phyloP scores from a whole-genome alignment of 305 asterid genomes.

The Fraxinus dipetala region DNA sequence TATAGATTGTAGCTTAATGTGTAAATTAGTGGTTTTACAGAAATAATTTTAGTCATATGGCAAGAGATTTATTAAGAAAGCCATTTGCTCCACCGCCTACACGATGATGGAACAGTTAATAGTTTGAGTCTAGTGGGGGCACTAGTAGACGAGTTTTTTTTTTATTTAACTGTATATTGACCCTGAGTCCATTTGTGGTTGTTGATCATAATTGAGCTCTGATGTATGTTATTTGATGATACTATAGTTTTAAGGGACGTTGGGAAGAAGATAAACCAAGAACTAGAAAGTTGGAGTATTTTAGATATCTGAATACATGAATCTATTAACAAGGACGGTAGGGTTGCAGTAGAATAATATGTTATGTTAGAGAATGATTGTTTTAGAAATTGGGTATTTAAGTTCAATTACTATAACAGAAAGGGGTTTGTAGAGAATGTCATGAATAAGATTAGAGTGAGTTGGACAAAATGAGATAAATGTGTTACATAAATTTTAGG shows the following conservation, averaged over 20 bases:
- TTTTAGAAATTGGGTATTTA: background rate
- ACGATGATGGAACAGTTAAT: background rate
- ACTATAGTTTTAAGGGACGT: background rate
- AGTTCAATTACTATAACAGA: background rate
- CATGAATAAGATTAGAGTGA: background rate
- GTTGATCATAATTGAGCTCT: background rate
- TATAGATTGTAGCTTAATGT: slow-evolving; percentile 3
- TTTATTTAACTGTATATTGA: background rate
- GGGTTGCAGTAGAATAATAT: background rate
- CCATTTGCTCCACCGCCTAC: background rate
- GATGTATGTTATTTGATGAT: background rate
- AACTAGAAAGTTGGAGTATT: background rate
- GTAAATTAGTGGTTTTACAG: background rate
- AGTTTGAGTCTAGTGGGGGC: background rate
- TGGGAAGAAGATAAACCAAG: background rate
- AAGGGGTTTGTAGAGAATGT: background rate
- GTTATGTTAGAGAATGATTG: background rate
- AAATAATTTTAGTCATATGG: background rate
- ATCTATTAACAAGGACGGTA: background rate
- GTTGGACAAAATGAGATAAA: background rate
- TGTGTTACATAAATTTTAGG: background rate
- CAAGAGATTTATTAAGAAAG: background rate
- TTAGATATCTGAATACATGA: background rate
- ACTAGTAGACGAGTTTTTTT: background rate
- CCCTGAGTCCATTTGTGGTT: background rate